Evolutionary conservation across 768 basidiomycete species (phyloP).

Genomic region (Amanita muscaria): DNA sequence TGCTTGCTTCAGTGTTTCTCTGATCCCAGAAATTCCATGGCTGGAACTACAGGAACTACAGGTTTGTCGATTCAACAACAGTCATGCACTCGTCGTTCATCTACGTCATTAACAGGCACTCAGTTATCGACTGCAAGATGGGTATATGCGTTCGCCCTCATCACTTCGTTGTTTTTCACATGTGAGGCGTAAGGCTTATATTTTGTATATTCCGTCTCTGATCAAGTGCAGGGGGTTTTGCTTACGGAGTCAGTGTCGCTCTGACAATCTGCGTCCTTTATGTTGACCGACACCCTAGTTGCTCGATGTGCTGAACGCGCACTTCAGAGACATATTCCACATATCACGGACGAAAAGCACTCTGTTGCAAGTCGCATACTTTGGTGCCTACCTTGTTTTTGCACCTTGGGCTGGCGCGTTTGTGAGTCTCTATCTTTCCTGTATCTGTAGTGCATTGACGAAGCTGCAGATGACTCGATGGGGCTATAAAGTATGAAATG

Average conservation of each 20-base stretch:
- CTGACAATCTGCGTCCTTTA: conserved; percentile 15
- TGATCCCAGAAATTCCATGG: neutral
- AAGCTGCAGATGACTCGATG: conserved; percentile 43
- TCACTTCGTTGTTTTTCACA: conserved; percentile 71
- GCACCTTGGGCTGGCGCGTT: conserved; percentile 50
- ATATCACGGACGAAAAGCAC: conserved; percentile 67
- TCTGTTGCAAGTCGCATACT: conserved; percentile 67
- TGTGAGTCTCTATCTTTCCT: conserved; percentile 28
- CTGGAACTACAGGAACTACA: conserved; percentile 1
- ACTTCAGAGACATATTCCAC: conserved; percentile 63
- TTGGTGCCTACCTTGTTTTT: conserved; percentile 57
- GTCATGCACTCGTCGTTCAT: neutral
- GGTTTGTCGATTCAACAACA: neutral
- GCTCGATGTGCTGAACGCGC: conserved; percentile 60
- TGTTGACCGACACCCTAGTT: conserved; percentile 28
- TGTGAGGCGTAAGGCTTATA: conserved; percentile 29
- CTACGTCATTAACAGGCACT: conserved; percentile 23
- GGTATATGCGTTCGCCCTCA: conserved; percentile 54
- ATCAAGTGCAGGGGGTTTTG: conserved; percentile 47
- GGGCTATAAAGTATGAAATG: conserved; percentile 55
- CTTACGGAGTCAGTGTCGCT: conserved; percentile 44
- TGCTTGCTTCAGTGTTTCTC: neutral
- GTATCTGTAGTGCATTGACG: neutral
- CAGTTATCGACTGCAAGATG: conserved; percentile 38
- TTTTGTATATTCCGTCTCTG: neutral